Evolutionary conservation across 192 early-diverging fungal species (phyloP).

Genomic region (Backusella luteola): DNA sequence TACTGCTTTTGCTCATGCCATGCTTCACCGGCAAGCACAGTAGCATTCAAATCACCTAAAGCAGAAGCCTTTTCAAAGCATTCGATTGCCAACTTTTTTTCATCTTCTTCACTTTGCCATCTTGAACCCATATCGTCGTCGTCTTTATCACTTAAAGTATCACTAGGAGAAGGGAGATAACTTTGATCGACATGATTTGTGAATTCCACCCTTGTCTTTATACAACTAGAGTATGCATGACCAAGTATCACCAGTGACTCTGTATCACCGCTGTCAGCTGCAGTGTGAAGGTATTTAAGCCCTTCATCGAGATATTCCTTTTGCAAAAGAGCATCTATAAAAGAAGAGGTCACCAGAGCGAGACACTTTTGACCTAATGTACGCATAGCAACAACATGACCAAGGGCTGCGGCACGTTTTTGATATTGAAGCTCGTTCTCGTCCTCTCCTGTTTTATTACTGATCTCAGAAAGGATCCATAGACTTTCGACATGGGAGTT

Average conservation of each 20-base stretch:
- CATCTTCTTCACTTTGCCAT: slow-evolving; percentile 8
- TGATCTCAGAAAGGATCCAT: background rate
- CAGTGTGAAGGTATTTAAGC: slow-evolving; percentile 2
- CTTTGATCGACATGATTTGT: background rate
- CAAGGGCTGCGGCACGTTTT: slow-evolving; percentile 4
- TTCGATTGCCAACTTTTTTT: slow-evolving; percentile 7
- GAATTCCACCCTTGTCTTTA: background rate
- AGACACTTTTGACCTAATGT: slow-evolving; percentile 6
- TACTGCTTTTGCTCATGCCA: slow-evolving; percentile 31
- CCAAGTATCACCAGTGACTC: slow-evolving; percentile 27
- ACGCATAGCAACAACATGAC: slow-evolving; percentile 26
- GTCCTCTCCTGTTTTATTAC: background rate
- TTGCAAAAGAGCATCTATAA: slow-evolving; percentile 8
- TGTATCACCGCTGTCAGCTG: slow-evolving; percentile 19
- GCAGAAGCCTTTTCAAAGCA: slow-evolving; percentile 31
- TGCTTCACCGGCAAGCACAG: slow-evolving; percentile 29
- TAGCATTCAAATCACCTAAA: slow-evolving; percentile 30
- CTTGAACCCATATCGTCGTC: background rate
- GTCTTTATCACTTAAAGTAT: background rate
- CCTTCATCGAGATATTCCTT: slow-evolving; percentile 8
- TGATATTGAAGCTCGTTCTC: slow-evolving; percentile 1
- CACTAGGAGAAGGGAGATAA: background rate
- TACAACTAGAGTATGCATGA: slow-evolving; percentile 17
- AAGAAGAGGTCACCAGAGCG: background rate
- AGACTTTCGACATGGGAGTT: slow-evolving; percentile 4